Evolutionary conservation across 192 early-diverging fungal genomes (phyloP).

Genomic region (Mortierella claussenii): DNA sequence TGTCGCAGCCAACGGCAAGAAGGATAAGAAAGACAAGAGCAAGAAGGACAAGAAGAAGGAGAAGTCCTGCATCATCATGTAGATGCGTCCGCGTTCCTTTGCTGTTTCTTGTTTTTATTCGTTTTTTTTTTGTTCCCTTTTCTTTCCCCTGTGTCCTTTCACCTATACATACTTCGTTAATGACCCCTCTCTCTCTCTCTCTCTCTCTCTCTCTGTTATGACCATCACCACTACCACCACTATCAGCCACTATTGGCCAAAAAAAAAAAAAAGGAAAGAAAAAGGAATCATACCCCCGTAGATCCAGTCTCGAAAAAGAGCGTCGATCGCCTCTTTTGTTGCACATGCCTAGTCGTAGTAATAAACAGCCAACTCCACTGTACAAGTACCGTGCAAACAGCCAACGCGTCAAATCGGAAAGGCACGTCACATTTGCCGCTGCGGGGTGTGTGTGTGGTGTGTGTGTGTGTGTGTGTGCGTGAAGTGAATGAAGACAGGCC

Average conservation of each 20-base stretch:
- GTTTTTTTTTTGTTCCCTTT: not conserved
- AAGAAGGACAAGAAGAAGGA: slow-evolving; percentile 50
- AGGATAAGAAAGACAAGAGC: slow-evolving; percentile 43
- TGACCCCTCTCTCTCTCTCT: not conserved
- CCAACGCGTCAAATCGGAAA: no score
- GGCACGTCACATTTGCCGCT: no score
- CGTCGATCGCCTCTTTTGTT: no score
- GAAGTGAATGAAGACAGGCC: no score
- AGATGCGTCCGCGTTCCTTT: slow-evolving; percentile 5
- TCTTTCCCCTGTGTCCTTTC: not conserved
- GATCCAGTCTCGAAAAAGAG: no score
- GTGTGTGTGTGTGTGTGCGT: no score
- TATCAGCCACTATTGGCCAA: not conserved
- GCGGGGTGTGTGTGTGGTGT: no score
- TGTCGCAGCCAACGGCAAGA: slow-evolving; percentile 15
- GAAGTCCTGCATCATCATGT: slow-evolving; percentile 51
- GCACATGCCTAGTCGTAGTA: no score
- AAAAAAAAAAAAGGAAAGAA: no score
- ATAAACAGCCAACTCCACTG: no score
- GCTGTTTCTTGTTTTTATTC: slow-evolving; percentile 7
- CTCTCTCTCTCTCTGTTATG: not conserved
- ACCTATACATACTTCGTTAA: slow-evolving; percentile 9
- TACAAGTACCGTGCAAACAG: no score
- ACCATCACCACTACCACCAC: not conserved
- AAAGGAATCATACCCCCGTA: no score